Evolutionary conservation across 2,329 filamentous ascomycete species (phyloP).

Genomic region (Arthroderma uncinatum): DNA sequence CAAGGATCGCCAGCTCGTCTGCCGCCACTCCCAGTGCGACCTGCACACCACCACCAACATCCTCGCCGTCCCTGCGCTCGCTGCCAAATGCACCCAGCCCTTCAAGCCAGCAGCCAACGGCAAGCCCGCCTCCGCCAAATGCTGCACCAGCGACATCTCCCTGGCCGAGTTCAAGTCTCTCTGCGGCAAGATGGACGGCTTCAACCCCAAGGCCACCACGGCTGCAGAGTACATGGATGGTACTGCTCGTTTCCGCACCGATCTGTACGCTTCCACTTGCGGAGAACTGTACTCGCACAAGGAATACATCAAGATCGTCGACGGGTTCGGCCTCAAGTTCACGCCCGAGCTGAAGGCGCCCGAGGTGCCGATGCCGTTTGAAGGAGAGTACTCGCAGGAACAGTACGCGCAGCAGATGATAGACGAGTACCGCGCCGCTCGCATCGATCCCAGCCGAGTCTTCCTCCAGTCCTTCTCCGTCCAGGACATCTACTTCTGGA

Average conservation of each 20-base stretch:
- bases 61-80: slow-evolving; percentile 49
- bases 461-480: slow-evolving; percentile 57
- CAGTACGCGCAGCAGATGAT: slow-evolving; percentile 55
- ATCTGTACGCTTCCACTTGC: slow-evolving; percentile 48
- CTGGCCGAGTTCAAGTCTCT: slow-evolving; percentile 55
- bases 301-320: slow-evolving; percentile 51
- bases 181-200: slow-evolving; percentile 61
- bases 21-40: slow-evolving; percentile 57
- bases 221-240: slow-evolving; percentile 47
- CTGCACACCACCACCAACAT: slow-evolving; percentile 60
- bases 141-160: slow-evolving; percentile 62
- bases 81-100: slow-evolving; percentile 51
- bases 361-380: slow-evolving; percentile 59
- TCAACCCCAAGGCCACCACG: slow-evolving; percentile 48
- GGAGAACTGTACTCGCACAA: slow-evolving; percentile 50
- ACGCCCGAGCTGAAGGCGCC: slow-evolving; percentile 59
- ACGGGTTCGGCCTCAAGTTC: slow-evolving; percentile 50
- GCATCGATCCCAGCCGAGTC: slow-evolving; percentile 45
- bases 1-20: slow-evolving; percentile 53
- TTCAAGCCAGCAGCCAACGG: slow-evolving; percentile 48
- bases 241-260: slow-evolving; percentile 52
- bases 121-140: slow-evolving; percentile 48
- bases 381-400: slow-evolving; percentile 52
- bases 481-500: slow-evolving; percentile 55
- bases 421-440: slow-evolving; percentile 46